Base-by-base conservation (phyloP, 164 flowering plant species). In the Chimonanthus salicifolius region DNA sequence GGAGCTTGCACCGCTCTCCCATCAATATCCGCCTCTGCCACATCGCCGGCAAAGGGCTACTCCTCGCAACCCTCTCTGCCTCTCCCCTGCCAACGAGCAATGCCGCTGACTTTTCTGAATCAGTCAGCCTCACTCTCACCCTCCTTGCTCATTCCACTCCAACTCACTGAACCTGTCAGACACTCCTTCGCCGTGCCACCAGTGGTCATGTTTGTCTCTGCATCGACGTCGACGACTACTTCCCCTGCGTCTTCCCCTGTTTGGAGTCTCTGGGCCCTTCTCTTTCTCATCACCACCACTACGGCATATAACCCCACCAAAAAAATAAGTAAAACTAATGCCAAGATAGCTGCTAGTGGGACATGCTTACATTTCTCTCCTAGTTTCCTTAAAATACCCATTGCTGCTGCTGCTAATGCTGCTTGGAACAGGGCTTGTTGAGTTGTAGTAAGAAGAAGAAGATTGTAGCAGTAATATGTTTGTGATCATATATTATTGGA, bases 21-120 rank as follows among this genome's bases (percentile, higher is more conserved):
- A 92, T 92, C 6, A 94, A 82, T 62, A 94, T 94, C 0, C 94
- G 95, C 79, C 92, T 83, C 76, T 94, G 92, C 98, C 98, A 94
- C 73, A 92, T 89, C 1, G 97, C 92, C 2, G 89, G 80, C 46
- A n/a, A 71, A 0, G 88, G 82, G 74, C 83, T 79, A 64, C 60
- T 54, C 63, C 71, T 78, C 85, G 86, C 75, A 54, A 13, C 16
- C 60, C 60, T n/a, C n/a, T 9, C 60, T 54, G 16, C 10, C 62
- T 77, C 51, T 62, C 73, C 21, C 10, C 13, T 16, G 10, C 15
- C 58, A 13, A 71, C 82, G 3, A 79, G 82, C 77, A 84, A 68
- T 3, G 81, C 85, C 9, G 78, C 63, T 62, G 47, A 70, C 69
- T 78, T 79, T 47, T 54, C 72, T 79, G 79, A 75, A 13, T 76